Evolutionary conservation across 202 grass and related monocot genomes (phyloP).

Genomic region (Saccharum hybrid): DNA sequence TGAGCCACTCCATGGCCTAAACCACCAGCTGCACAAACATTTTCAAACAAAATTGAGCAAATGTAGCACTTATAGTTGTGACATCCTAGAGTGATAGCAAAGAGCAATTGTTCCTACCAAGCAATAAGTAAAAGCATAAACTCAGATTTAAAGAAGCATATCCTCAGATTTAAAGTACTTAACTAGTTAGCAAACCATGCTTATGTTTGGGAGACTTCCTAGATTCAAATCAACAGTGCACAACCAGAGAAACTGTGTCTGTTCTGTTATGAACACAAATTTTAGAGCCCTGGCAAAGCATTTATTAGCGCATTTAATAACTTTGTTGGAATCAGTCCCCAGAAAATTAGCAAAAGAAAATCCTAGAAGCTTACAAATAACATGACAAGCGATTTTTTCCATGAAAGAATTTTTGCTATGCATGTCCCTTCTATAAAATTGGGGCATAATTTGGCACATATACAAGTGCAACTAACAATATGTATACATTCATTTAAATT

Average conservation of each 20-base stretch:
- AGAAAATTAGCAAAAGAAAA: background rate
- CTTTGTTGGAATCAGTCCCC: constrained; percentile 8
- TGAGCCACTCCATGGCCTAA: constrained; percentile 93
- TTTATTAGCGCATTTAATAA: constrained; percentile 32
- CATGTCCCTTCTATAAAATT: background rate
- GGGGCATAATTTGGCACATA: constrained; percentile 6
- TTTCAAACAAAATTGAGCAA: constrained; percentile 28
- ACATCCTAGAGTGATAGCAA: background rate
- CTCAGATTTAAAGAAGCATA: constrained; percentile 27
- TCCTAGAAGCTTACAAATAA: background rate
- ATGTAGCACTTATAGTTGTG: constrained; percentile 20
- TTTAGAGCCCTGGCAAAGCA: background rate
- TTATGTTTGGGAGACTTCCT: constrained; percentile 13
- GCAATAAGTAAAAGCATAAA: constrained; percentile 22
- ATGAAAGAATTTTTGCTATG: background rate
- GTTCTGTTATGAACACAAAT: background rate
- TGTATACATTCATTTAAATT: constrained; percentile 22
- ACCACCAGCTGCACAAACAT: constrained; percentile 81
- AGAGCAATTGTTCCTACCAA: constrained; percentile 17
- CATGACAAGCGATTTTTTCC: background rate
- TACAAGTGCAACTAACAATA: constrained; percentile 7
- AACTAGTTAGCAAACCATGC: background rate
- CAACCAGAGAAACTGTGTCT: background rate
- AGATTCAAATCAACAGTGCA: background rate
- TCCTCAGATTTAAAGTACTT: constrained; percentile 5